A percentile compares a stretch with the other conserved stretches of the same genome.
phyloP scores from a whole-genome alignment of 2,329 filamentous ascomycete genomes.

The Chaetomium globosum region DNA sequence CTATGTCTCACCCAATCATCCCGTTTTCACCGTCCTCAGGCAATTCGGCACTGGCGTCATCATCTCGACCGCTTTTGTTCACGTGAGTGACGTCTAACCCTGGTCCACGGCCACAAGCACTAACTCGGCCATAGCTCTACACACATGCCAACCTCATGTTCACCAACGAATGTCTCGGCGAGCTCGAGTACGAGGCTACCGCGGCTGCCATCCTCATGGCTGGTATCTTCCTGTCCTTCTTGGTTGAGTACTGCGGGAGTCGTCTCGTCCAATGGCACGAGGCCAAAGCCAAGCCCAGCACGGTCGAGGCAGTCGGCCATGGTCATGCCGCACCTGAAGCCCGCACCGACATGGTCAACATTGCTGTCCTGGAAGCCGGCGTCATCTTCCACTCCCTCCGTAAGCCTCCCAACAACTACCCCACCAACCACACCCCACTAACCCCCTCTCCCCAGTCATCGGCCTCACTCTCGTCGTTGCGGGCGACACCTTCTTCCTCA shows the following conservation, averaged over 20 bases:
- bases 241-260: conserved; percentile 68
- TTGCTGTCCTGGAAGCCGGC: conserved; percentile 71
- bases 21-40: conserved; percentile 66
- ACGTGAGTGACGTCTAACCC: conserved; percentile 49
- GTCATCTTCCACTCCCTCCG: conserved; percentile 74
- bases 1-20: conserved; percentile 55
- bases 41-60: conserved; percentile 76
- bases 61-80: conserved; percentile 70
- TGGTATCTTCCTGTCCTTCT: conserved; percentile 71
- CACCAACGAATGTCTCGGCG: conserved; percentile 66
- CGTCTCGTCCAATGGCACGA: conserved; percentile 53
- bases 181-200: conserved; percentile 67
- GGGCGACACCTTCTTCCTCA: conserved; percentile 58
- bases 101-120: not conserved
- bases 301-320: conserved; percentile 33
- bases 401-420: conserved; percentile 44
- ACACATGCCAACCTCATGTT: conserved; percentile 77
- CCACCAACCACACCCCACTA: not conserved
- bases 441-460: conserved; percentile 51
- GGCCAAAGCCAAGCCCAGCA: conserved; percentile 38
- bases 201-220: conserved; percentile 73
- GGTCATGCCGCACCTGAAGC: conserved; percentile 26
- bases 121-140: conserved; percentile 56
- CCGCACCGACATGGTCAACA: conserved; percentile 56
- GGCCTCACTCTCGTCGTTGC: conserved; percentile 67